Conservation (phyloP, 2,329 filamentous ascomycete species). For the Fusarium veterinarium region DNA sequence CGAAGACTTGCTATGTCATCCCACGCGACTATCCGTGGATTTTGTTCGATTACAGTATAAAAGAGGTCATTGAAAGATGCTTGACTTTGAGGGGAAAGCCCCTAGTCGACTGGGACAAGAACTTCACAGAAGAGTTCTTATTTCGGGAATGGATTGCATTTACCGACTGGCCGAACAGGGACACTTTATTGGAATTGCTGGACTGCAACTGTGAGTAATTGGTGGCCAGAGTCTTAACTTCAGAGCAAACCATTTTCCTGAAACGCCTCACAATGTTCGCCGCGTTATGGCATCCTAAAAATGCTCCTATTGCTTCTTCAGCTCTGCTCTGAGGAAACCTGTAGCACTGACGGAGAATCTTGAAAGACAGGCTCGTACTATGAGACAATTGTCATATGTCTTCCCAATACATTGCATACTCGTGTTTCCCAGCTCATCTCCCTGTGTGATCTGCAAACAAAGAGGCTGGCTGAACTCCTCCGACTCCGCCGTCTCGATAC, state of each 20-base stretch:
- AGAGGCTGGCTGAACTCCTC: not conserved
- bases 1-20: not conserved
- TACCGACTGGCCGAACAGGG: accelerated
- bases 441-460: not conserved
- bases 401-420: not conserved
- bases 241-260: accelerated
- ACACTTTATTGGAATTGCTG: not conserved
- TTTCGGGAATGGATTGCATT: not conserved
- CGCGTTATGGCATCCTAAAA: not conserved
- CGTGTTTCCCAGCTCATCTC: not conserved
- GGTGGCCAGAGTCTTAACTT: accelerated
- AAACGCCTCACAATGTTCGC: accelerated
- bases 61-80: accelerated
- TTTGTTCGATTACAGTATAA: accelerated
- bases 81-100: accelerated
- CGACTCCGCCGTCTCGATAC: not conserved
- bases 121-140: not conserved
- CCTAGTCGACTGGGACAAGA: accelerated
- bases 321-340: not conserved
- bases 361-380: accelerated
- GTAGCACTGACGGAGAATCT: not conserved
- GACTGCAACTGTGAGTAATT: accelerated
- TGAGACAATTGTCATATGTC: not conserved
- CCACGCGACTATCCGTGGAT: accelerated
- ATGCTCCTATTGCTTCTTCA: accelerated